Conservation (phyloP, 129 eudicot genomes). For the Centrapalus pauciflorus region DNA sequence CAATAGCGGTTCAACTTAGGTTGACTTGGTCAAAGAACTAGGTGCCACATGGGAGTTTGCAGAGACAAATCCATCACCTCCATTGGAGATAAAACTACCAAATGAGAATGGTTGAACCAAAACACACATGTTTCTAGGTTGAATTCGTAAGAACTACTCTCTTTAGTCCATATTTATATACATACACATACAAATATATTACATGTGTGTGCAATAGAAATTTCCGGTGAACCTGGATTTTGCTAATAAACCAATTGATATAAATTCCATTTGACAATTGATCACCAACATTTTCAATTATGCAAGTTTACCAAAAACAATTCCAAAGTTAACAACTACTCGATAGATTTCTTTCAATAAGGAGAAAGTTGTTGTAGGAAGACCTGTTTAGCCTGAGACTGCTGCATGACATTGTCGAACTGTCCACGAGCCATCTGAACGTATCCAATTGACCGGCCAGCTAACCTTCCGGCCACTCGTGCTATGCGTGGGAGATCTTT, state of each 20-base stretch:
- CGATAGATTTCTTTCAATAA: neutral
- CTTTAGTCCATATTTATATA: neutral
- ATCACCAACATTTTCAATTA: too few relatives aligned
- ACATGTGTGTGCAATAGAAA: too few relatives aligned
- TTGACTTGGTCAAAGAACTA: too few relatives aligned
- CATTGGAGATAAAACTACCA: too few relatives aligned
- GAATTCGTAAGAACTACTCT: neutral
- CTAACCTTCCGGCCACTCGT: constrained; percentile 66
- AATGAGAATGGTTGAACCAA: constrained; percentile 7
- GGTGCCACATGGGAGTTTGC: too few relatives aligned
- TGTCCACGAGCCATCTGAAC: constrained; percentile 98
- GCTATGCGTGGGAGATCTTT: constrained; percentile 75
- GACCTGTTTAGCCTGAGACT: constrained; percentile 89
- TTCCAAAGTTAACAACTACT: too few relatives aligned
- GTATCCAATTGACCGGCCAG: constrained; percentile 82
- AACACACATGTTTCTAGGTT: neutral
- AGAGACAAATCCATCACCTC: too few relatives aligned
- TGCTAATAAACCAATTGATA: too few relatives aligned
- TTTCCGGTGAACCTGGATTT: too few relatives aligned
- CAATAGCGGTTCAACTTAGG: too few relatives aligned
- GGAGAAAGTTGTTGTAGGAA: neutral
- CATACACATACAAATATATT: neutral
- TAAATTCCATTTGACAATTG: too few relatives aligned
- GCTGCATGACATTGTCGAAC: constrained; percentile 88
- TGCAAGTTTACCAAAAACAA: too few relatives aligned